These are phyloP conservation scores for Barnettozyma salicaria DNA, from an alignment of 805 yeast species.

Conservation along the genomic window DNA sequence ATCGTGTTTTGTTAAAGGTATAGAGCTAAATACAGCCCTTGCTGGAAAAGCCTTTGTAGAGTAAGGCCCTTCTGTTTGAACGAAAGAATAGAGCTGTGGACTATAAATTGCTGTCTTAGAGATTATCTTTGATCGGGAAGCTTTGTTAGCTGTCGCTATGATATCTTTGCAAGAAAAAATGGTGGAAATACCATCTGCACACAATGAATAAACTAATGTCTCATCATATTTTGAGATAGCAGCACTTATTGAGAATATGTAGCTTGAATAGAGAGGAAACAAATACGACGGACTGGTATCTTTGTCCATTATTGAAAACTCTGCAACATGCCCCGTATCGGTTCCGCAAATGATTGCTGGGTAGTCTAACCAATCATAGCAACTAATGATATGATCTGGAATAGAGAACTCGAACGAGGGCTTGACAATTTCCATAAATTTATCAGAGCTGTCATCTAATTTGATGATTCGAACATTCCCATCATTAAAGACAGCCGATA, in stretches of 20 bases:
- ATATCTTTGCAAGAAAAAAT: slow-evolving; percentile 32
- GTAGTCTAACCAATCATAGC: slow-evolving; percentile 39
- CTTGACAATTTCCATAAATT: slow-evolving; percentile 17
- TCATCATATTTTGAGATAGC: slow-evolving; percentile 33
- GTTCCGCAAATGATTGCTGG: slow-evolving; percentile 50
- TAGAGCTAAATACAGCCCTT: slow-evolving; percentile 30
- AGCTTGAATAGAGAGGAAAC: slow-evolving; percentile 33
- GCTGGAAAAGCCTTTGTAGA: slow-evolving; percentile 33
- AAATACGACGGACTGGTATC: slow-evolving; percentile 31
- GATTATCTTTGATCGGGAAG: slow-evolving; percentile 30
- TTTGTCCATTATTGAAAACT: slow-evolving; percentile 35
- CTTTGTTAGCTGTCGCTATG: slow-evolving; percentile 24
- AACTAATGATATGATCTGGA: slow-evolving; percentile 33
- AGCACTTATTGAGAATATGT: slow-evolving; percentile 30
- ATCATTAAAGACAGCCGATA: slow-evolving; percentile 51
- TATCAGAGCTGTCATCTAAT: slow-evolving; percentile 22
- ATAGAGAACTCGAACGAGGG: slow-evolving; percentile 26
- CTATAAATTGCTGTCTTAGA: slow-evolving; percentile 27
- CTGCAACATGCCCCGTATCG: slow-evolving; percentile 53
- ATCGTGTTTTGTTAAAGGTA: slow-evolving; percentile 34
- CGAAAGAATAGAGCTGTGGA: slow-evolving; percentile 32
- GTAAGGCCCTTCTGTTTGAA: slow-evolving; percentile 37
- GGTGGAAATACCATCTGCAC: slow-evolving; percentile 38
- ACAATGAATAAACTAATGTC: slow-evolving; percentile 29
- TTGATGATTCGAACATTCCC: slow-evolving; percentile 49